A percentile compares a stretch with the other conserved stretches of the same genome.
phyloP scores from a whole-genome alignment of 106 monocot genomes.

The Platanthera guangdongensis region DNA sequence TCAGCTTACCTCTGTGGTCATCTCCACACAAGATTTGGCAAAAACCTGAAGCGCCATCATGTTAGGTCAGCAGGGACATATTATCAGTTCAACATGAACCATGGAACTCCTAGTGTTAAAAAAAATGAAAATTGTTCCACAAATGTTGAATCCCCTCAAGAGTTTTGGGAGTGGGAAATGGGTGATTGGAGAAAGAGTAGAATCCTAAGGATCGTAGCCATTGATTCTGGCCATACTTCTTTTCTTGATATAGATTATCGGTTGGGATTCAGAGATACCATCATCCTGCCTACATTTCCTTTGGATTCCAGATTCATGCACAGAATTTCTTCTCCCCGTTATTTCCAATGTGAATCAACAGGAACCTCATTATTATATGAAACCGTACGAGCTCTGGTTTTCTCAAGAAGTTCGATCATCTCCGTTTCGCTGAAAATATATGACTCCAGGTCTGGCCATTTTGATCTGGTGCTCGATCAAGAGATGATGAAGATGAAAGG shows the following conservation, averaged over 20 bases:
- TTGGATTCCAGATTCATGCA: slow-evolving; percentile 91
- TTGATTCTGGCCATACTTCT: slow-evolving; percentile 86
- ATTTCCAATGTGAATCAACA: slow-evolving; percentile 46
- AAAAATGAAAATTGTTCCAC: slow-evolving; percentile 33
- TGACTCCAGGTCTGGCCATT: slow-evolving; percentile 56
- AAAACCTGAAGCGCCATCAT: slow-evolving; percentile 83
- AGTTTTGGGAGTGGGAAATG: slow-evolving; percentile 99
- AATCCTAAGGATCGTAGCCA: slow-evolving; percentile 64
- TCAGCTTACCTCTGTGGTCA: slow-evolving; percentile 93
- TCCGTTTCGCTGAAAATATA: slow-evolving; percentile 69
- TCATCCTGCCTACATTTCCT: slow-evolving; percentile 84
- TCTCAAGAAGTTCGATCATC: slow-evolving; percentile 43
- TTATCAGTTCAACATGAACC: slow-evolving; percentile 65
- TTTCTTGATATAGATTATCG: slow-evolving; percentile 63
- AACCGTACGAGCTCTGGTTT: slow-evolving; percentile 67
- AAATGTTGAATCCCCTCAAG: slow-evolving; percentile 25
- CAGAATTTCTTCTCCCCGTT: slow-evolving; percentile 37
- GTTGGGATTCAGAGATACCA: slow-evolving; percentile 45
- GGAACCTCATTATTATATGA: slow-evolving; percentile 39
- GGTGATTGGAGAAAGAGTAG: slow-evolving; percentile 93
- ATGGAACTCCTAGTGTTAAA: slow-evolving; percentile 13
- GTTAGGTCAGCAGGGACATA: slow-evolving; percentile 29
- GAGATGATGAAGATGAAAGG: slow-evolving; percentile 50
- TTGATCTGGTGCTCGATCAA: slow-evolving; percentile 55
- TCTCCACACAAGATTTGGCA: slow-evolving; percentile 85